Evolutionary conservation across 176 grass and related monocot species (phyloP).

Genomic region (Aegilops tauschii): DNA sequence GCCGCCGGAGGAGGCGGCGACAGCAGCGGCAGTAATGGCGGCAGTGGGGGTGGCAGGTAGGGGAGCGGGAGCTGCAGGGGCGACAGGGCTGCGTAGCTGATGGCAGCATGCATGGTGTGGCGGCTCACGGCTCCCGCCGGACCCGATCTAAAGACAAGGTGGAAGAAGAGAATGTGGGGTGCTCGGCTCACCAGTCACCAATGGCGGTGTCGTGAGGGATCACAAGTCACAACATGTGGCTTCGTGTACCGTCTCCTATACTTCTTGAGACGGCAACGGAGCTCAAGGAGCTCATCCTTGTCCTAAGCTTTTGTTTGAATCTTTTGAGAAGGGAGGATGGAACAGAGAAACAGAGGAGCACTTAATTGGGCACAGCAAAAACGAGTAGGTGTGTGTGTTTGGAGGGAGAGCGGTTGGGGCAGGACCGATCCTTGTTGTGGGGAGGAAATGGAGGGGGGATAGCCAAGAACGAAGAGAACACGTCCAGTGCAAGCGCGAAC

Average conservation of each 20-base stretch:
- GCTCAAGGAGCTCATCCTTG: conserved; percentile 22
- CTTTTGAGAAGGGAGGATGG: conserved; percentile 16
- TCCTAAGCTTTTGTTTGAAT: conserved; percentile 9
- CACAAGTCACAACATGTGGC: not conserved
- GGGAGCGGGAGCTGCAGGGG: conserved; percentile 38
- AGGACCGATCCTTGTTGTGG: conserved; percentile 39
- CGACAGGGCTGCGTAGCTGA: conserved; percentile 29
- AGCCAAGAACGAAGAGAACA: not conserved
- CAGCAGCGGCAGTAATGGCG: not conserved
- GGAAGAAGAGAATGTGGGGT: not conserved
- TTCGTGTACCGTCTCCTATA: not conserved
- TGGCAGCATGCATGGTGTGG: conserved; percentile 27
- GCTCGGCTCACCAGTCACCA: not conserved
- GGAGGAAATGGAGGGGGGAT: conserved; percentile 18
- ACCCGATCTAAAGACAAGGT: conserved; percentile 12
- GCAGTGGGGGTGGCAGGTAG: conserved; percentile 44
- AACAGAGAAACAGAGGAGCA: conserved; percentile 15
- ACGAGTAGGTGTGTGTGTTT: not conserved
- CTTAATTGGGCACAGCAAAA: conserved; percentile 2
- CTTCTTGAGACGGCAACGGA: conserved; percentile 4
- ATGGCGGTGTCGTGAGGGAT: conserved; percentile 25
- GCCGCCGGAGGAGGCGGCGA: conserved; percentile 6
- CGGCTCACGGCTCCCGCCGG: conserved; percentile 29
- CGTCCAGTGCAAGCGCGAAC: no score
- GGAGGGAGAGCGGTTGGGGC: not conserved